These are phyloP conservation scores for Gracilaria gracilis DNA, from an alignment of 23 red algal genomes.

Conservation along the genomic window DNA sequence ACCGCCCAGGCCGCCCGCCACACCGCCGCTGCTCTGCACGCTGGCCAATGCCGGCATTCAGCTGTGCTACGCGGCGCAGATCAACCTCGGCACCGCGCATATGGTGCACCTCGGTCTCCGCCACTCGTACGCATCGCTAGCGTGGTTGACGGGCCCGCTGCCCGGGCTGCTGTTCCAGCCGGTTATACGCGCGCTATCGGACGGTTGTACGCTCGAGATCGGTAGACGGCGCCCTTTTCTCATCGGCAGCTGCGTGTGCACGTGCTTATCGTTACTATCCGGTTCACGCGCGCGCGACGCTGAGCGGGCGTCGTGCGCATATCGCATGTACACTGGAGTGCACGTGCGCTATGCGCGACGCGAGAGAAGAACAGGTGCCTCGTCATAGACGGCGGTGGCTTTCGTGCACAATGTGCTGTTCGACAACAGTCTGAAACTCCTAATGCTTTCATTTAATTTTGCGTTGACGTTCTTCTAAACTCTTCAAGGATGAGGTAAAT, in stretches of 20 bases:
- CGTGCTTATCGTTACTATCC: constrained; percentile 65
- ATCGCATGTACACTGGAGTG: too few relatives aligned
- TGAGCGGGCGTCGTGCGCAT: too few relatives aligned
- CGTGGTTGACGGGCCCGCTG: constrained; percentile 90
- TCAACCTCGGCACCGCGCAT: constrained; percentile 66
- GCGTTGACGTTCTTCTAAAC: too few relatives aligned
- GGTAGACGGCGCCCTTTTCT: constrained; percentile 89
- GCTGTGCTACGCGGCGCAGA: too few relatives aligned
- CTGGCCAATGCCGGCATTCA: constrained; percentile 86
- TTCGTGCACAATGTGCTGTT: too few relatives aligned
- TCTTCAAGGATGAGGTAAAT: too few relatives aligned
- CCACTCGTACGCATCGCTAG: constrained; percentile 66
- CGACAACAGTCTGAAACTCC: too few relatives aligned
- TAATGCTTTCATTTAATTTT: too few relatives aligned
- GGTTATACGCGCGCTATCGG: constrained; percentile 74
- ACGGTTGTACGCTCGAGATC: constrained; percentile 61
- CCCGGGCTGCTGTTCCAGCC: constrained; percentile 89
- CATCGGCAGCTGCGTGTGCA: constrained; percentile 63
- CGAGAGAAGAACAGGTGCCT: too few relatives aligned
- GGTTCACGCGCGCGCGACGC: too few relatives aligned
- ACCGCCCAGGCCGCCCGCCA: not conserved
- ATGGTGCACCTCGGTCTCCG: constrained; percentile 71
- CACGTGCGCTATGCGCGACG: too few relatives aligned
- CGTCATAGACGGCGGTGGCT: too few relatives aligned
- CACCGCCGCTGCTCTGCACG: constrained; percentile 64